Evolutionary conservation across 2,329 filamentous ascomycete species (phyloP), one percentile per base, ranked within the genome.

Genomic region (Colletotrichum ledebouriae): DNA sequence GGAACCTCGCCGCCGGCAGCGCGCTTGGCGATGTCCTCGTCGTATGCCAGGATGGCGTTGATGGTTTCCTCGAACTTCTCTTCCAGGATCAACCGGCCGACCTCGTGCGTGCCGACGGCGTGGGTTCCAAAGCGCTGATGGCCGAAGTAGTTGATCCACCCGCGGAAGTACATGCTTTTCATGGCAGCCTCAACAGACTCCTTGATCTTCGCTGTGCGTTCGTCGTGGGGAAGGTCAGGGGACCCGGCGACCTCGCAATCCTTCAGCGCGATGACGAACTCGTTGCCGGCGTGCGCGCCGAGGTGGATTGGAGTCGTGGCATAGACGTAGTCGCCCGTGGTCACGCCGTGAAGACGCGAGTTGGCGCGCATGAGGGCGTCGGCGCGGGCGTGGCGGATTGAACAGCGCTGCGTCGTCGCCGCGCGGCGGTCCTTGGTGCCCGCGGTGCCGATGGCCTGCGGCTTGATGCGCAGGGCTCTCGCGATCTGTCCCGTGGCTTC

Each of bases 81-180:
- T 72, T 92, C 87, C 0, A 99, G 85, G 76, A 99, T 94, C 77
- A 93, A 90, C 76, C 91, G 88, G 56, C 96, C 96, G 57, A 98
- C 84, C 46, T 90, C 87, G 75, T 98, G 94, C 0, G 96, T 99
- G 39, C 94, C 92, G 12, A 93, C 91, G 33, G 89, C 83, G 78
- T 96, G 95, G 0, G 94, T 95, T 33, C 96, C 96, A 74, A 99
- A 99, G 25, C 96, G 90, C 80, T 99, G 96, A n/a, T 98, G 89
- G 9, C 96, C 96, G 76, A 94, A 99, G 82, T 98, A 99, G 80
- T 99, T 99, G 80, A 99, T 90, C 83, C 97, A 99, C 3, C 96
- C 96, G 50, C 90, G 86, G 49, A 89, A 81, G 62, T 86, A 84
- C 72, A 98, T 88, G 71, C 90, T 88, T 47, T 86, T 82, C 58